These are phyloP conservation scores for Penicillium vulpinum DNA, from an alignment of 2,329 filamentous ascomycete species.

Conservation along the genomic window DNA sequence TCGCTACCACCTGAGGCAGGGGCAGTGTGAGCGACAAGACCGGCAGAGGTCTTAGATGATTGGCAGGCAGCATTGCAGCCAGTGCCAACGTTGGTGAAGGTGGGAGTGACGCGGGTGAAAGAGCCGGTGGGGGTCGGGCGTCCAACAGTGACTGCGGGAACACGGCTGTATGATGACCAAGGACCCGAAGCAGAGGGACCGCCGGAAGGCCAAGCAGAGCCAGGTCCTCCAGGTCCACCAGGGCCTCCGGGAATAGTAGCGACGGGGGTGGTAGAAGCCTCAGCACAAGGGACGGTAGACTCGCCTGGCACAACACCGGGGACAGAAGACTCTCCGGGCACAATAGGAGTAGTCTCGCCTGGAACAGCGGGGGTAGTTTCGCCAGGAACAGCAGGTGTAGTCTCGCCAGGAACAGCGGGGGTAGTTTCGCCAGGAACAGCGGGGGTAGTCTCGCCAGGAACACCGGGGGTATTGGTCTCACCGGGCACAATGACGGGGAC, in stretches of 20 bases:
- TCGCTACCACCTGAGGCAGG: conserved; percentile 2
- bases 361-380: background rate
- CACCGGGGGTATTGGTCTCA: background rate
- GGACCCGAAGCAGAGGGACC: background rate
- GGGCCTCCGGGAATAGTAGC: background rate
- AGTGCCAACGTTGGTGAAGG: conserved; percentile 4
- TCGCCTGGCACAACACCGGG: background rate
- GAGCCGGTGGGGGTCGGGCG: background rate
- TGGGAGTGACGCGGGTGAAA: conserved; percentile 2
- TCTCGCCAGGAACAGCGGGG: conserved; percentile 1
- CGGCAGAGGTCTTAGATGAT: background rate
- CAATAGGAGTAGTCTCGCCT: background rate
- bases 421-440: conserved; percentile 1
- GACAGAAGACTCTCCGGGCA: background rate
- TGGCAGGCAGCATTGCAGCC: conserved; percentile 4
- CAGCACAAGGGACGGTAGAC: background rate
- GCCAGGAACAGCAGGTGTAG: background rate
- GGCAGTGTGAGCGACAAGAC: conserved; percentile 10
- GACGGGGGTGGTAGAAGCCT: background rate
- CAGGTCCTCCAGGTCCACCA: background rate
- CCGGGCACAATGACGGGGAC: background rate
- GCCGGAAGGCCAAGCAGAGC: background rate
- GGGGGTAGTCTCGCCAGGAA: too few species aligned
- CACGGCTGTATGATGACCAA: background rate
- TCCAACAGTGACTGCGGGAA: background rate